phyloP scores from a whole-genome alignment of 2,329 filamentous ascomycete genomes.

The Aspergillus sp. region DNA sequence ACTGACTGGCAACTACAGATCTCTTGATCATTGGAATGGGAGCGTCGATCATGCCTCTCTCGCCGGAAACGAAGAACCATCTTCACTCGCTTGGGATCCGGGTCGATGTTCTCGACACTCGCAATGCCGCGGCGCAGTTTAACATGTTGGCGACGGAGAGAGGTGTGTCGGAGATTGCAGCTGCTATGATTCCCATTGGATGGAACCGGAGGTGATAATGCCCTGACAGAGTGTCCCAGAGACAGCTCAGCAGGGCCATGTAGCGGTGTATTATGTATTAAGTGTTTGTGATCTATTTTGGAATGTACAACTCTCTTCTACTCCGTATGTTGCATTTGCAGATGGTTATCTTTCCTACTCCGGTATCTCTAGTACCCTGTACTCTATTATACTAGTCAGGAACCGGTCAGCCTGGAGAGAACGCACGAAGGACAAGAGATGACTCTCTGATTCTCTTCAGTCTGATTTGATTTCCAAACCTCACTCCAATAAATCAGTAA shows the following conservation, averaged over 20 bases:
- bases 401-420: background rate
- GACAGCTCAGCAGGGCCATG: too few species aligned
- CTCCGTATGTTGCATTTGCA: too few species aligned
- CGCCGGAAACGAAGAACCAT: conserved; percentile 61
- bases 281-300: background rate
- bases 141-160: conserved; percentile 92
- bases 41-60: conserved; percentile 63
- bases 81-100: conserved; percentile 73
- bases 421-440: too few species aligned
- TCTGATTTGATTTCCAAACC: too few species aligned
- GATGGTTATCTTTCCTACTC: background rate
- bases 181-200: conserved; percentile 76
- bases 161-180: conserved; percentile 75
- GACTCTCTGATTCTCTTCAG: too few species aligned
- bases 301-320: background rate
- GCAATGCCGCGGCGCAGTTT: conserved; percentile 89
- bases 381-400: background rate
- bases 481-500: background rate
- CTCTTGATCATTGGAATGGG: conserved; percentile 76
- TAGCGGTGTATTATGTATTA: background rate
- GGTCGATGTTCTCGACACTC: conserved; percentile 81
- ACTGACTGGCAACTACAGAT: conserved; percentile 7
- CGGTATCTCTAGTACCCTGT: background rate
- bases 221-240: background rate
- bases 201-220: conserved; percentile 49